Evolutionary conservation across 1,284 basidiomycete genomes (phyloP), one percentile per base, ranked within the genome.

Genomic region (Puccinia novopanici): DNA sequence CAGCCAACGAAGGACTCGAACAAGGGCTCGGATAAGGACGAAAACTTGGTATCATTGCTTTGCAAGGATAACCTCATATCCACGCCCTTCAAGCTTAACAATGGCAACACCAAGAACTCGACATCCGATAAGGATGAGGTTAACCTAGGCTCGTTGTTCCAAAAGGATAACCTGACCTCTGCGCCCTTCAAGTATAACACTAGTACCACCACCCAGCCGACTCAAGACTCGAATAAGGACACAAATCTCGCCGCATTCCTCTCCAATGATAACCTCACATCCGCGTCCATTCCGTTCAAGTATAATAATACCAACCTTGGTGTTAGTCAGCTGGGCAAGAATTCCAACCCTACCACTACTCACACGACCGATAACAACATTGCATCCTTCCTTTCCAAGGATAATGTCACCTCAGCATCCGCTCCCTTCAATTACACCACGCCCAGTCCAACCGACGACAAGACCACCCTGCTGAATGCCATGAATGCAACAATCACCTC

Each of bases 401-500:
- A 63, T 63, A 54, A 54, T n/a, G 5, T 63, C 61, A 42, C 61
- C 61, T 40, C 61, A 19, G 8, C 61, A 40, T 63, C 61, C 37
- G 22, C 15, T 42, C 61, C 61, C 4, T 63, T 63, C 61, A 42
- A 40, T 37, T 42, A 40, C 37, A 42, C 3, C 59, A 61, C 37
- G 13, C 30, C 17, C 30, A 61, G n/a, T 34, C n/a, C 61, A n/a
- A 63, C 37, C 15, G 22, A 6, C 37, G 61, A 63, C 37, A 13
- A 42, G 4, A 42, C 34, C n/a, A n/a, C 61, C 34, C 30, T 40
- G 61, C 2, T 70, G 4, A 24, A 50, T 68, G 42, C 65, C 13
- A 70, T 50, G 45, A 70, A 70, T 70, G 67, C 67, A 12, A 70
- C 67, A 15, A 2, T 70, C 17, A 52, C 48, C 3, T 70, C 67